Evolutionary conservation across 139 green algal genomes (phyloP).

Genomic region (Desmodesmus armatus): DNA sequence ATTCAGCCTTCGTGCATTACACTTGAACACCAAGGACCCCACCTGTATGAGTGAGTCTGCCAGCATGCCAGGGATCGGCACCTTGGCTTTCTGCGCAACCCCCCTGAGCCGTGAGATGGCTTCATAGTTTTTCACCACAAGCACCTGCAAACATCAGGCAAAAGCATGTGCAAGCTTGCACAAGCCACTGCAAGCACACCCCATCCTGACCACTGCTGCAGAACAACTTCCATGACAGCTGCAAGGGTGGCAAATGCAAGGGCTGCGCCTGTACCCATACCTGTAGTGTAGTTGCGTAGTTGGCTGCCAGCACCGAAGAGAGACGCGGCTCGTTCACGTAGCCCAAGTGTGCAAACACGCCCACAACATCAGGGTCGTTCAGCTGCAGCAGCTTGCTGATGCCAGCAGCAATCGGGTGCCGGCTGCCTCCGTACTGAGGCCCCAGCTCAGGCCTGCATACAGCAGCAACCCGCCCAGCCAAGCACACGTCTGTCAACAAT

Average conservation of each 20-base stretch:
- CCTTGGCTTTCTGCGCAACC: conserved; percentile 17
- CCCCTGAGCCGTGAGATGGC: conserved; percentile 47
- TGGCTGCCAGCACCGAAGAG: conserved; percentile 53
- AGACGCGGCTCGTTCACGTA: conserved; percentile 69
- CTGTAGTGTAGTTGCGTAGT: conserved; percentile 46
- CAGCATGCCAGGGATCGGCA: conserved; percentile 54
- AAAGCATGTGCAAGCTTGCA: not conserved
- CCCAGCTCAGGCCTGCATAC: not conserved
- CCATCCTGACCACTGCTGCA: not conserved
- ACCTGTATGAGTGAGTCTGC: conserved; percentile 54
- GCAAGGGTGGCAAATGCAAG: not conserved
- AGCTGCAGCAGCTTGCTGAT: conserved; percentile 46
- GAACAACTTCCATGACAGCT: not conserved
- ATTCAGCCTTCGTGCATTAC: too few relatives aligned
- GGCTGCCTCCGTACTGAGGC: conserved; percentile 32
- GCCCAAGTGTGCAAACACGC: conserved; percentile 74
- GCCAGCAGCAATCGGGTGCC: conserved; percentile 22
- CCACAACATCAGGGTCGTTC: conserved; percentile 60
- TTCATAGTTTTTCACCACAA: conserved; percentile 55
- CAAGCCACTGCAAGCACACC: not conserved
- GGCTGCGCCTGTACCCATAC: not conserved
- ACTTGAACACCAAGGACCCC: too few relatives aligned
- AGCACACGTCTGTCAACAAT: too few relatives aligned
- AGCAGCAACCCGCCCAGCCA: too few relatives aligned
- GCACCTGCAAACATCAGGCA: conserved; percentile 33